Conservation (phyloP, 2,329 filamentous ascomycete species). For the Monilinia vaccinii-corymbosi region DNA sequence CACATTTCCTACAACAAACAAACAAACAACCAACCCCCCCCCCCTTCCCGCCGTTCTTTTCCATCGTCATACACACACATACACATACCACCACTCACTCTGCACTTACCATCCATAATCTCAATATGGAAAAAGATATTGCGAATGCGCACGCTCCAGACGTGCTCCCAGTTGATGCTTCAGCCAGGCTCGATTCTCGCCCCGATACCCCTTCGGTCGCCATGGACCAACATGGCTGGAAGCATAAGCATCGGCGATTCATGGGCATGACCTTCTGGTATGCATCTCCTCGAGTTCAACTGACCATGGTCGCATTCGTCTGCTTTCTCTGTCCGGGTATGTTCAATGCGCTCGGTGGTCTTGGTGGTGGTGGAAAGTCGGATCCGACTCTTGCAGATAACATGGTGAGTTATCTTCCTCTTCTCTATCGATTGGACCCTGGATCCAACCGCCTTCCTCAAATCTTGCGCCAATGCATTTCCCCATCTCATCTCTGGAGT, state of each 20-base stretch:
- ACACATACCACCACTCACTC: no score
- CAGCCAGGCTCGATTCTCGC: neutral
- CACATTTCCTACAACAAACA: neutral
- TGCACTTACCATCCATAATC: neutral
- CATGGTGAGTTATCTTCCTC: conserved; percentile 22
- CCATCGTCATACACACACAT: neutral
- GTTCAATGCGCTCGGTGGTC: conserved; percentile 59
- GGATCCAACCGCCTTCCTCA: neutral
- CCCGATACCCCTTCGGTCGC: neutral
- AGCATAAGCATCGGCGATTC: conserved; percentile 54
- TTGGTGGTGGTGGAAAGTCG: conserved; percentile 55
- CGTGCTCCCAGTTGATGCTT: neutral
- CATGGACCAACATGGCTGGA: conserved; percentile 42
- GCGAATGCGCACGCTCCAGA: neutral
- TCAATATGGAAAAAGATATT: conserved; percentile 3
- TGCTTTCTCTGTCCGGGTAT: conserved; percentile 67
- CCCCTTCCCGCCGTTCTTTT: neutral
- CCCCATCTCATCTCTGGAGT: neutral
- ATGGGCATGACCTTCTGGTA: conserved; percentile 53
- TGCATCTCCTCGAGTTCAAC: conserved; percentile 63
- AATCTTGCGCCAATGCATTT: neutral
- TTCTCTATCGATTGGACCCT: neutral
- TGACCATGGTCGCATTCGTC: conserved; percentile 61
- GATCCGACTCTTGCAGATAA: conserved; percentile 43
- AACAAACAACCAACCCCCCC: no score